phyloP scores from a whole-genome alignment of 73 alveolate species.

The Blepharisma stoltei region DNA sequence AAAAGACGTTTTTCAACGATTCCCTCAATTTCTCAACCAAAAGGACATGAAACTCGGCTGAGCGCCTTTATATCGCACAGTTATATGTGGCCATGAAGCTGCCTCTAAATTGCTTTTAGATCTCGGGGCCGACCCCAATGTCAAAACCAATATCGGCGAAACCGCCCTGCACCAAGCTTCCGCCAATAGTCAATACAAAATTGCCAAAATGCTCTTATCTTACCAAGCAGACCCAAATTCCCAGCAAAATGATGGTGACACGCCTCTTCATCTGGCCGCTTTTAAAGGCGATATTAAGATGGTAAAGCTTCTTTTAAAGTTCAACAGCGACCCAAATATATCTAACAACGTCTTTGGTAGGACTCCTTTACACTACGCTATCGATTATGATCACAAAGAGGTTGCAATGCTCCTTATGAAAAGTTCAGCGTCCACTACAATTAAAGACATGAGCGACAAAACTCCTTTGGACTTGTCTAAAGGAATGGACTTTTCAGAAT shows the following conservation, averaged over 20 bases:
- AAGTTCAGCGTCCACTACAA: neutral
- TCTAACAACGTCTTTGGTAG: neutral
- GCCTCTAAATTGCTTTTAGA: constrained; percentile 53
- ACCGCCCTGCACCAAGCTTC: constrained; percentile 66
- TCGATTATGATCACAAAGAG: neutral
- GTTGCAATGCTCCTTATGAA: neutral
- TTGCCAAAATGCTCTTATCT: neutral
- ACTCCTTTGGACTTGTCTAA: neutral
- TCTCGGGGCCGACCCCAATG: constrained; percentile 62
- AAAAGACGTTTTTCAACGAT: neutral
- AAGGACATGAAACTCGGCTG: constrained; percentile 41
- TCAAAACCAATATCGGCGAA: constrained; percentile 58
- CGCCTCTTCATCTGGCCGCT: constrained; percentile 48
- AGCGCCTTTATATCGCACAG: constrained; percentile 68
- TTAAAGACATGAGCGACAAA: constrained; percentile 21
- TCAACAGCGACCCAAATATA: constrained; percentile 32
- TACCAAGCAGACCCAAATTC: constrained; percentile 24
- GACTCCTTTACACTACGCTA: constrained; percentile 22
- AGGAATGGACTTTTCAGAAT: neutral
- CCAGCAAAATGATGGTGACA: constrained; percentile 36
- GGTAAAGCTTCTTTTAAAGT: constrained; percentile 32
- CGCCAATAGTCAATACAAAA: constrained; percentile 32
- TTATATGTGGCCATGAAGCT: constrained; percentile 56
- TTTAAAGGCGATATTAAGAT: constrained; percentile 37
- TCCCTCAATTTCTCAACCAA: neutral